A percentile compares a stretch with the other conserved stretches of the same genome.
These are phyloP conservation scores for Oryza punctata DNA, from an alignment of 176 grass and related monocot species.

Conservation along the genomic window DNA sequence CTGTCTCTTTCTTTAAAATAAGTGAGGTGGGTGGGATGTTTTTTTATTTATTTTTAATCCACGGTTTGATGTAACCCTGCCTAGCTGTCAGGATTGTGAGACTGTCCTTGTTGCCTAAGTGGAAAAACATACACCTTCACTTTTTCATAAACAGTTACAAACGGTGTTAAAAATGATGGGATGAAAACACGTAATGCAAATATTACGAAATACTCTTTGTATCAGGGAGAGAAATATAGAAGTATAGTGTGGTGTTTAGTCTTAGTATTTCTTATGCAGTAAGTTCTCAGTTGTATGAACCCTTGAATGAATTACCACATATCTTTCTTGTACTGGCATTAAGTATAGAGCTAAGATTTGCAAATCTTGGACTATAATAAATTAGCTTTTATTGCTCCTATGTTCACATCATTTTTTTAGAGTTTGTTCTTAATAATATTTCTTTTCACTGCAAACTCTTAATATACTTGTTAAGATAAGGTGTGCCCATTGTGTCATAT, in stretches of 20 bases:
- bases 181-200: background rate
- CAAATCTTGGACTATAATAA: background rate
- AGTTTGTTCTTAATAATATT: background rate
- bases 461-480: background rate
- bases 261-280: background rate
- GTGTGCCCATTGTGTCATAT: background rate
- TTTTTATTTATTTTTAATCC: conserved; percentile 6
- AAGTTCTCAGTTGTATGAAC: background rate
- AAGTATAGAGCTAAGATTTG: background rate
- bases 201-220: background rate
- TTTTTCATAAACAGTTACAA: background rate
- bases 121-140: background rate
- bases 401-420: background rate
- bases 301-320: background rate
- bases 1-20: conserved; percentile 11
- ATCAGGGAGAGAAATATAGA: background rate
- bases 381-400: background rate
- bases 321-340: background rate
- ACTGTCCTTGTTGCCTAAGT: background rate
- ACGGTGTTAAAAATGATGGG: background rate
- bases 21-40: background rate
- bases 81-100: background rate
- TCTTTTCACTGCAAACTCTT: background rate
- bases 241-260: background rate
- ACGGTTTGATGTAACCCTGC: background rate